These are phyloP conservation scores for Phytophthora gonapodyides DNA, from an alignment of 352 stramenopile genomes.

Conservation along the genomic window DNA sequence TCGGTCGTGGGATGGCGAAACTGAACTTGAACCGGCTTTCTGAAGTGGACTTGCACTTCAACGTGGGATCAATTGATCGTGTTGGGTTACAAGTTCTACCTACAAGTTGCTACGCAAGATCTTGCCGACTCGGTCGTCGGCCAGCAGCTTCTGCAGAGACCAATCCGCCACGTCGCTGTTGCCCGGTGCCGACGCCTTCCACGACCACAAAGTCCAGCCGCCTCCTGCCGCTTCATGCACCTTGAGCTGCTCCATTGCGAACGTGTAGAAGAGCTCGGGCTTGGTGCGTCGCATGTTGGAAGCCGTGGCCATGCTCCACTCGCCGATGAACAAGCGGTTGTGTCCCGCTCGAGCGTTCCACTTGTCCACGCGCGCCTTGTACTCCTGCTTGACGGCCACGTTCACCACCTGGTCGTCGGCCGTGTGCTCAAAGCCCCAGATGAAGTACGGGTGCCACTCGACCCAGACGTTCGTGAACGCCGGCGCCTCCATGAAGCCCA, in stretches of 20 bases:
- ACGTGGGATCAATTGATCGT: background rate
- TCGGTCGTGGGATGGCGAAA: too few species aligned
- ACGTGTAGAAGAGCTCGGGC: slow-evolving; percentile 48
- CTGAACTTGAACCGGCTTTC: too few species aligned
- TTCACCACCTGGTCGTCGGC: slow-evolving; percentile 54
- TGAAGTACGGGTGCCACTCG: slow-evolving; percentile 83
- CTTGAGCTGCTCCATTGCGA: slow-evolving; percentile 53
- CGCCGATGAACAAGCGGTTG: slow-evolving; percentile 61
- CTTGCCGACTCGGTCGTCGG: slow-evolving; percentile 31
- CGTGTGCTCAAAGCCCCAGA: slow-evolving; percentile 75
- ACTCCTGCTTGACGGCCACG: slow-evolving; percentile 37
- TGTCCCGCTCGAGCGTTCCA: slow-evolving; percentile 39
- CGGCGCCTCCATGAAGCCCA: slow-evolving; percentile 54
- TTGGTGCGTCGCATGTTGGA: slow-evolving; percentile 54
- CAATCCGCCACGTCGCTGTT: slow-evolving; percentile 49
- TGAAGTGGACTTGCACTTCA: too few species aligned
- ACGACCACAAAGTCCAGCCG: slow-evolving; percentile 74
- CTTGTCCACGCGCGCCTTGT: slow-evolving; percentile 34
- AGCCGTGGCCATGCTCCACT: slow-evolving; percentile 58
- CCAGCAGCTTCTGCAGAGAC: slow-evolving; percentile 62
- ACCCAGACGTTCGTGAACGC: slow-evolving; percentile 78
- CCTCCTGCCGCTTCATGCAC: slow-evolving; percentile 52
- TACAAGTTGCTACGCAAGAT: slow-evolving; percentile 23
- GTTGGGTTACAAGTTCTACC: background rate
- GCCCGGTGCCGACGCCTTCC: slow-evolving; percentile 50